These are phyloP conservation scores for Lichtheimia ramosa DNA, from an alignment of 371 early-diverging fungal species.

Conservation along the genomic window DNA sequence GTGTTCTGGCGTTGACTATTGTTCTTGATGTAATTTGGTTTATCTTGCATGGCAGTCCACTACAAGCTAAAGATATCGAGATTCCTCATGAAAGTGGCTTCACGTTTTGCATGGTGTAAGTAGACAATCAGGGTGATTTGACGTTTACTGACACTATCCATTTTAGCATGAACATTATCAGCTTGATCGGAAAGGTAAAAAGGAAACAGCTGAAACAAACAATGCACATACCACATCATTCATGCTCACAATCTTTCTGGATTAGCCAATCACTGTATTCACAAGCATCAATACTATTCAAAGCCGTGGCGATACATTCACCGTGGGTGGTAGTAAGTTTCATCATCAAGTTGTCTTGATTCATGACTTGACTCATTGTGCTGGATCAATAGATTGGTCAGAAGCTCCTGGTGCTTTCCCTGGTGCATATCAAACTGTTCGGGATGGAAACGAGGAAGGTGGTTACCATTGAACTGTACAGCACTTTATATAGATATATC, in stretches of 20 bases:
- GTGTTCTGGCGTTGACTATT: constrained; percentile 39
- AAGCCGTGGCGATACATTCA: constrained; percentile 44
- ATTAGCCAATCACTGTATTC: constrained; percentile 44
- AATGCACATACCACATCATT: neutral
- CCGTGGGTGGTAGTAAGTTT: constrained; percentile 28
- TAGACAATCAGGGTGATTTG: neutral
- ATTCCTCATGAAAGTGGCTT: constrained; percentile 39
- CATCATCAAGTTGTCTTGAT: neutral
- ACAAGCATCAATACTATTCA: constrained; percentile 40
- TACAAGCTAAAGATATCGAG: constrained; percentile 1
- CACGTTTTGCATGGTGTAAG: constrained; percentile 45
- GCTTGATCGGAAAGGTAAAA: constrained; percentile 46
- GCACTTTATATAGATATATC: too few species aligned
- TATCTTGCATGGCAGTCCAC: constrained; percentile 35
- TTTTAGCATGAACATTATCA: constrained; percentile 46
- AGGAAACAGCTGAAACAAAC: too few species aligned
- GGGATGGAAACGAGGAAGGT: constrained; percentile 36
- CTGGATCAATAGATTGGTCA: constrained; percentile 37
- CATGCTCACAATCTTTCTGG: too few species aligned
- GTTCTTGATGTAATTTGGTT: constrained; percentile 49
- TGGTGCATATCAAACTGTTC: constrained; percentile 48
- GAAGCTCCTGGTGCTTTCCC: constrained; percentile 52
- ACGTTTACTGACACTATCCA: neutral
- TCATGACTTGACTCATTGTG: too few species aligned
- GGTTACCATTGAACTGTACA: too few species aligned